phyloP scores from a whole-genome alignment of 192 early-diverging fungal genomes.

The Pilobolus umbonatus region DNA sequence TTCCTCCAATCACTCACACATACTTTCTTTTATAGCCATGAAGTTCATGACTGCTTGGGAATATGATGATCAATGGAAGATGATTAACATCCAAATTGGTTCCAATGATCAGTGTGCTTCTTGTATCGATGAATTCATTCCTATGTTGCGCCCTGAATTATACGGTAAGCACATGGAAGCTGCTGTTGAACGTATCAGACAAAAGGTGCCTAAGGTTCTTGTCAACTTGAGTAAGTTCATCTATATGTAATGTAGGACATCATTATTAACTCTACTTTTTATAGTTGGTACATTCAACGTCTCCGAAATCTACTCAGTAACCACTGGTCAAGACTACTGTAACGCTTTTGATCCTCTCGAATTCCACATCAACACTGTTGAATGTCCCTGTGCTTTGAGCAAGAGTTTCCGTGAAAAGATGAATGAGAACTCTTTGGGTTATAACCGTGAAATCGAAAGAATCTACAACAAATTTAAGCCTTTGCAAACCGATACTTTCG shows the following conservation, averaged over 20 bases:
- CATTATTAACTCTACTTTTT: background rate
- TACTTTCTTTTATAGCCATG: background rate
- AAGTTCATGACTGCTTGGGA: background rate
- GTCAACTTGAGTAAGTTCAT: slow-evolving; percentile 20
- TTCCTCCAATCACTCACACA: background rate
- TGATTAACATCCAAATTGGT: slow-evolving; percentile 23
- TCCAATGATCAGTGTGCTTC: slow-evolving; percentile 23
- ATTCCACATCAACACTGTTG: slow-evolving; percentile 4
- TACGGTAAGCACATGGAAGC: slow-evolving; percentile 12
- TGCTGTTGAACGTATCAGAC: slow-evolving; percentile 16
- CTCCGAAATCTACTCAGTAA: slow-evolving; percentile 18
- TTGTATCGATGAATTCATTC: background rate
- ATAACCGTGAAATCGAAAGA: slow-evolving; percentile 7
- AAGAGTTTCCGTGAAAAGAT: slow-evolving; percentile 3
- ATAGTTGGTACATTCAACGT: slow-evolving; percentile 23
- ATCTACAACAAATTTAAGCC: slow-evolving; percentile 17
- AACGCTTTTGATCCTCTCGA: background rate
- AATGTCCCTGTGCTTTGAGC: slow-evolving; percentile 12
- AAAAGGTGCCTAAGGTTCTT: slow-evolving; percentile 8
- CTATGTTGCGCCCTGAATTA: background rate
- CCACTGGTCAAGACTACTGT: slow-evolving; percentile 14
- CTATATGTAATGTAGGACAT: background rate
- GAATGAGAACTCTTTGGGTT: slow-evolving; percentile 10
- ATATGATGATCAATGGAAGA: slow-evolving; percentile 6
- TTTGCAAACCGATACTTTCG: slow-evolving; percentile 5